Evolutionary conservation across 352 stramenopile species (phyloP), one percentile per base, ranked within the genome.

Genomic region (Phytophthora hibernalis): DNA sequence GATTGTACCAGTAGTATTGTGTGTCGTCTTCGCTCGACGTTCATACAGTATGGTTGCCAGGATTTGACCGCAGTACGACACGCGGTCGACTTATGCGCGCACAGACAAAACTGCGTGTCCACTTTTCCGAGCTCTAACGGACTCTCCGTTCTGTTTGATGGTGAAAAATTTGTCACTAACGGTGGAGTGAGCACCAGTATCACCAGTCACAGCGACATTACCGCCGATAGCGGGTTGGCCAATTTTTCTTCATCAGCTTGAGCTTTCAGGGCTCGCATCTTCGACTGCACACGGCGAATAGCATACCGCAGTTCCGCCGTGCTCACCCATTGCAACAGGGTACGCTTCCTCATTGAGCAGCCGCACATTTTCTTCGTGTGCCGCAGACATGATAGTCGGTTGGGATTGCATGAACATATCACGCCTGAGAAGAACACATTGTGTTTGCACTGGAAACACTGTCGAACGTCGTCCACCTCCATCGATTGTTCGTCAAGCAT

Each of bases 341-440:
- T 83, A 24, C 82, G 80, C 16, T 83, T 77, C 35, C 60, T 28
- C 67, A 89, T 83, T 5, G 74, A 38, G 24, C 85, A 94, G 38
- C 72, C 57, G 61, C 85, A 94, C 79, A 94, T 82, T n/a, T 67
- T 44, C 49, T 85, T 84, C 2, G 72, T 69, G 49, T 94, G 85
- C 35, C 83, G 80, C 21, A 91, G 55, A 54, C 85, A 94, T 31
- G 85, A 78, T 13, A 94, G 54, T 2, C 79, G 79, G 44, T 63
- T 78, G 1, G 83, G 73, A 51, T 81, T 82, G 59, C 85, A 94
- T 0, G 73, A 69, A 54, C 85, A 94, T 3, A 85, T 89, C 9
- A 94, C 78, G 6, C 83, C 83, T 3, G 85, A 94, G 59, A 94
- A 94, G 61, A 92, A 94, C 7, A 94, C 74, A 56, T 88, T 91